These are phyloP conservation scores for Medicago arabica DNA, from an alignment of 306 rosid genomes.

Conservation along the genomic window DNA sequence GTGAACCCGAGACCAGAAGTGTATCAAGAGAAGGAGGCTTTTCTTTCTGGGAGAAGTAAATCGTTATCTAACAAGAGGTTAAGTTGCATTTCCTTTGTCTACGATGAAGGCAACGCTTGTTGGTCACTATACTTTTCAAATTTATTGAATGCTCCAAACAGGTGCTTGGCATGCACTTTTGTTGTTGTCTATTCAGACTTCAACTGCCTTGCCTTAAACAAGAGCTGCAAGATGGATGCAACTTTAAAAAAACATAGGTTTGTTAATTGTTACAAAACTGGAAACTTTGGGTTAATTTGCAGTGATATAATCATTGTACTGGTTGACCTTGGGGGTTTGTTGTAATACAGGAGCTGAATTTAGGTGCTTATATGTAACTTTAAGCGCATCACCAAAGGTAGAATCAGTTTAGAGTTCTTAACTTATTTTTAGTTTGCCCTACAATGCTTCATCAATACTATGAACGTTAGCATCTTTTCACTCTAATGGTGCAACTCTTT, in stretches of 20 bases:
- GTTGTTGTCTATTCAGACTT: constrained; percentile 5
- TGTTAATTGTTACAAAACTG: neutral
- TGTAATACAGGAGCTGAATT: constrained; percentile 28
- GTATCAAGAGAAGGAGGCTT: constrained; percentile 70
- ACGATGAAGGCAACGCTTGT: neutral
- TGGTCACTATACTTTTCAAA: constrained; percentile 20
- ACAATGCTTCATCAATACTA: neutral
- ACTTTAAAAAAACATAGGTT: constrained; percentile 11
- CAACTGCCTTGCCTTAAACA: neutral
- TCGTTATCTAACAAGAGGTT: constrained; percentile 29
- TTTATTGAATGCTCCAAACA: constrained; percentile 18
- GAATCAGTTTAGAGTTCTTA: constrained; percentile 2
- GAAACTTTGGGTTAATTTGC: constrained; percentile 8
- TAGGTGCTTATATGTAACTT: neutral
- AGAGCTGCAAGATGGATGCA: constrained; percentile 28
- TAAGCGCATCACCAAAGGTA: neutral
- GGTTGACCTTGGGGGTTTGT: constrained; percentile 4
- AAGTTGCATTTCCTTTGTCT: constrained; percentile 6
- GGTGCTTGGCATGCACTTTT: constrained; percentile 36
- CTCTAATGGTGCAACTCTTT: neutral
- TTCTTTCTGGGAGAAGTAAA: constrained; percentile 79
- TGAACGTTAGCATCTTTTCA: neutral
- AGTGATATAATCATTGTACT: constrained; percentile 1
- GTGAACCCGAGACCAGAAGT: constrained; percentile 66
- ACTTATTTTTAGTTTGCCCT: neutral